These are phyloP conservation scores for Salix arbutifolia DNA, from an alignment of 345 rosid genomes.

Conservation along the genomic window DNA sequence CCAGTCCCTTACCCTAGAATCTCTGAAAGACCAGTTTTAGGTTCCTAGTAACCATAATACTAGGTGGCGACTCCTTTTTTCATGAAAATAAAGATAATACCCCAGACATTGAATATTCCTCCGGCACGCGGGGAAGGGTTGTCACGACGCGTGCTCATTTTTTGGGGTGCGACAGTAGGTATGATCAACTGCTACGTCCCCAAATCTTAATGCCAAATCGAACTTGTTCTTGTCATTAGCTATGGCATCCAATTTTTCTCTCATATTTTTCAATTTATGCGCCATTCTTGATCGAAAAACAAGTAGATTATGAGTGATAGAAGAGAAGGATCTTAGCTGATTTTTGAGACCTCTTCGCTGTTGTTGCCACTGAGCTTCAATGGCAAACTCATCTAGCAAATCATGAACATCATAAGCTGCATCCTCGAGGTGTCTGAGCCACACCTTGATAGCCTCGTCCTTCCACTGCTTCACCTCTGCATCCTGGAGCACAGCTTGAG, in stretches of 20 bases:
- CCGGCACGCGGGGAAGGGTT: no score
- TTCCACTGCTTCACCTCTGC: slow-evolving; percentile 15
- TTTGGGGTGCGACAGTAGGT: no score
- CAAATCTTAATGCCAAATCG: no score
- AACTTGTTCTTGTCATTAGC: not conserved
- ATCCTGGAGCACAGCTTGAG: slow-evolving; percentile 7
- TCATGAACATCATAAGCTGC: slow-evolving; percentile 8
- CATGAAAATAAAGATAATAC: no score
- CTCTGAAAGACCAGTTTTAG: no score
- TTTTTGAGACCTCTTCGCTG: not conserved
- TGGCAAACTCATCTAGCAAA: not conserved
- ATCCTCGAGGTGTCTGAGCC: slow-evolving; percentile 2
- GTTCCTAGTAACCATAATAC: no score
- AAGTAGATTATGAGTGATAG: not conserved
- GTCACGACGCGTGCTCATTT: no score
- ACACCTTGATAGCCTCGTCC: not conserved
- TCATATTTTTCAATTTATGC: not conserved
- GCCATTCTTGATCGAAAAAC: not conserved
- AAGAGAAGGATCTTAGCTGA: not conserved
- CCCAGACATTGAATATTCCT: no score
- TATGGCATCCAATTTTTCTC: not conserved
- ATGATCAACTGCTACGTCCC: no score
- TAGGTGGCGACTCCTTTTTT: no score
- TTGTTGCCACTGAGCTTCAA: not conserved
- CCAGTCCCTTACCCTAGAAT: no score